Percentiles rank a stretch among this genome's conserved stretches.
Conservation (phyloP, 2,329 filamentous ascomycete genomes). For the Mollisia scopiformis region DNA sequence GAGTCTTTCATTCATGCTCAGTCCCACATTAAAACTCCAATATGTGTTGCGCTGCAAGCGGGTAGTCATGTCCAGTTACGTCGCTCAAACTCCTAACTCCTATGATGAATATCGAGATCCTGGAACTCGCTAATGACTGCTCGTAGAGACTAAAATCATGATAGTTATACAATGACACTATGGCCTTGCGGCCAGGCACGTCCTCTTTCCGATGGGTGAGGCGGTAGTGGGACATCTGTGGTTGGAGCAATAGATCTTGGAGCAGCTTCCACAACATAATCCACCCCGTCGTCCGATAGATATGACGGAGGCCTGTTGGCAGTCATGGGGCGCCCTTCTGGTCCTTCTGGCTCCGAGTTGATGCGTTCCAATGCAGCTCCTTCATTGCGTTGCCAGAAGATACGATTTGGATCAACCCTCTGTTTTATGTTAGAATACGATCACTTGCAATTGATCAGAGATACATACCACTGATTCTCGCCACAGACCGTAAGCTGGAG, state of each 20-base stretch:
- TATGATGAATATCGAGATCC: slow-evolving; percentile 3
- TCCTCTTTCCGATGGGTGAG: slow-evolving; percentile 51
- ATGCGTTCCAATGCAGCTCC: slow-evolving; percentile 28
- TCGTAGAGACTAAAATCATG: no score
- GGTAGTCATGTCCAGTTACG: neutral
- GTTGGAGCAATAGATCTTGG: slow-evolving; percentile 58
- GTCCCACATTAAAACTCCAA: slow-evolving; percentile 1
- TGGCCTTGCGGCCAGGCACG: slow-evolving; percentile 6
- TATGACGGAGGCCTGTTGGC: slow-evolving; percentile 74
- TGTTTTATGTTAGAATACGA: slow-evolving; percentile 37
- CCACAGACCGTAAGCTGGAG: slow-evolving; percentile 87
- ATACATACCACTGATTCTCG: slow-evolving; percentile 75
- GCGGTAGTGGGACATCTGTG: slow-evolving; percentile 46
- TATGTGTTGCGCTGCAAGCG: neutral
- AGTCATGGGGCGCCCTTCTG: slow-evolving; percentile 28
- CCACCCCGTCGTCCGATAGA: slow-evolving; percentile 73
- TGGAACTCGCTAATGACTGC: slow-evolving; percentile 6
- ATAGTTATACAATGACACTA: neutral
- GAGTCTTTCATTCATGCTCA: neutral
- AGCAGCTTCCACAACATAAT: slow-evolving; percentile 70
- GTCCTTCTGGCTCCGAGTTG: slow-evolving; percentile 13
- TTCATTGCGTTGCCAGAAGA: slow-evolving; percentile 78
- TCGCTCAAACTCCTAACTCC: slow-evolving; percentile 8
- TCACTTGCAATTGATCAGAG: neutral
- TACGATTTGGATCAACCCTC: slow-evolving; percentile 77